A percentile compares a stretch with the other conserved stretches of the same genome.
phyloP scores from a whole-genome alignment of 2,329 filamentous ascomycete genomes.

The Neonectria neomacrospora region DNA sequence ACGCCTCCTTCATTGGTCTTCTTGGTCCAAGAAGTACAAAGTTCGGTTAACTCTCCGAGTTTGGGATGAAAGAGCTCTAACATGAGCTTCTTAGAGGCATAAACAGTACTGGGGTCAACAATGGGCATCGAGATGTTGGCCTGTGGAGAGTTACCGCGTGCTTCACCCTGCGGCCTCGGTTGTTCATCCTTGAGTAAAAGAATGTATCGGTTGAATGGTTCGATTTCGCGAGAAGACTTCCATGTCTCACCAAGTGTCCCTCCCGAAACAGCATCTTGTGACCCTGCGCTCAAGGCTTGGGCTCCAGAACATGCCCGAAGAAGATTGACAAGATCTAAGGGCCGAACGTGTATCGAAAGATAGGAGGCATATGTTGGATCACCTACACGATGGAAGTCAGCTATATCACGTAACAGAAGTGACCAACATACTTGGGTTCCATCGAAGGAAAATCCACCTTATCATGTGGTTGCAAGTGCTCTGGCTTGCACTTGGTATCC shows the following conservation, averaged over 20 bases:
- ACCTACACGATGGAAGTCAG: slow-evolving; percentile 54
- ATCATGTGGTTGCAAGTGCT: slow-evolving; percentile 77
- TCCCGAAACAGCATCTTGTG: slow-evolving; percentile 54
- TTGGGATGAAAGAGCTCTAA: slow-evolving; percentile 66
- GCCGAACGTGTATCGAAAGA: slow-evolving; percentile 71
- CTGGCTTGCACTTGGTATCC: slow-evolving; percentile 75
- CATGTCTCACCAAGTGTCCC: slow-evolving; percentile 61
- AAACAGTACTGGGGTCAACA: slow-evolving; percentile 49
- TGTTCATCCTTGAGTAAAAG: slow-evolving; percentile 58
- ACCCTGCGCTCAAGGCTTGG: slow-evolving; percentile 46
- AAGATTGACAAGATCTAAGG: slow-evolving; percentile 74
- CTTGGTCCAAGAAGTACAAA: slow-evolving; percentile 61
- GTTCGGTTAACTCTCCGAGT: slow-evolving; percentile 58
- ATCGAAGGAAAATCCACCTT: slow-evolving; percentile 83
- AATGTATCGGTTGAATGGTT: slow-evolving; percentile 63
- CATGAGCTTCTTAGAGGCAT: slow-evolving; percentile 61
- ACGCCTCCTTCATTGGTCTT: slow-evolving; percentile 57
- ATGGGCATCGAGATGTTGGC: slow-evolving; percentile 31
- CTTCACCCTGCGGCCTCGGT: neutral
- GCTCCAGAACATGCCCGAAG: slow-evolving; percentile 75
- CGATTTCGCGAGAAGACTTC: slow-evolving; percentile 56
- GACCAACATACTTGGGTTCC: slow-evolving; percentile 77
- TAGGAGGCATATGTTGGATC: slow-evolving; percentile 75
- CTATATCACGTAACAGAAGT: neutral
- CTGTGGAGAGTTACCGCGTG: slow-evolving; percentile 15